Evolutionary conservation across 352 stramenopile genomes (phyloP), one percentile per base, ranked within the genome.

Genomic region (Phytophthora rubi): DNA sequence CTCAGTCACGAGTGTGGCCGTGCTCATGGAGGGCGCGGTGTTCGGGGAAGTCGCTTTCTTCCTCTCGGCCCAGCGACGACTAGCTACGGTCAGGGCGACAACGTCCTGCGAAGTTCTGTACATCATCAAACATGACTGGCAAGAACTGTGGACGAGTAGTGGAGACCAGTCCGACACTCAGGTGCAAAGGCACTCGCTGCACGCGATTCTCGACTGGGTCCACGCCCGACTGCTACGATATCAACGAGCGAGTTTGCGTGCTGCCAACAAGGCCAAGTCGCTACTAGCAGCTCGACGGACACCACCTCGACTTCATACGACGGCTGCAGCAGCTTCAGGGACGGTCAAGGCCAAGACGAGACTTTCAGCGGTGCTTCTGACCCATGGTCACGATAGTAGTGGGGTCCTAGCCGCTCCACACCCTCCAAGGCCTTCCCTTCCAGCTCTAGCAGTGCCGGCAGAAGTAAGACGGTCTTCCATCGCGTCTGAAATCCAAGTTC

Each of bases 11-110:
- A 89, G 65, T n/a, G 75, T 93, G 15, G 79, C 80, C 0, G 64
- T 92, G 15, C 67, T 94, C 0, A 77, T 91, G 61, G 73, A 89
- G 32, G 81, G 82, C 4, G 85, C 80, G 12, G 39, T 93, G 13
- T 94, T 94, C 47, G 86, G 86, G 0, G 86, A 94, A 62, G 49
- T 92, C 13, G 81, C 76, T 2, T 91, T 94, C 63, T 92, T 94
- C 53, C 30, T 95, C 2, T 73, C 81, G 0, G 58, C 62, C 0
- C 85, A 94, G 28, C 80, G 73, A n/a, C 77, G 86, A 1, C 74
- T 90, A 23, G 86, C 85, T 16, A 90, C 76, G 0, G 85, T 94
- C 8, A 80, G 83, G 28, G 83, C 86, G 0, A 84, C 76, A 0
- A 86, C 78, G 3, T 81, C 82, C 0, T 94, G 85, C 39, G 86